phyloP scores from a whole-genome alignment of 1,284 basidiomycete genomes.

The Pterula multifida region DNA sequence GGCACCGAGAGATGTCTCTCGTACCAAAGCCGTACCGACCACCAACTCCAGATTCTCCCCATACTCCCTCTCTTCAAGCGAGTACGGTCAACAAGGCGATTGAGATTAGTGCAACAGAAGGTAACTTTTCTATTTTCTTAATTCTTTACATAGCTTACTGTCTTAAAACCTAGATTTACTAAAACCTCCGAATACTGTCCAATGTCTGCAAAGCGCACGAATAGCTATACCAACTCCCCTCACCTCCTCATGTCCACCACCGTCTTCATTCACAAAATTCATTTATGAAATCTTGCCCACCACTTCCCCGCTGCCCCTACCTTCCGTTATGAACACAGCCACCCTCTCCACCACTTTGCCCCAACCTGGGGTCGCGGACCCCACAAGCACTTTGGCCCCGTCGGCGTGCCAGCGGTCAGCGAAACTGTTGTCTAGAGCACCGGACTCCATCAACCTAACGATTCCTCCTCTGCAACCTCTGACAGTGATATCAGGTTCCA shows the following conservation, averaged over 20 bases:
- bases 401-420: neutral
- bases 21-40: constrained; percentile 17
- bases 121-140: neutral
- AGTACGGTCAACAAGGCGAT: neutral
- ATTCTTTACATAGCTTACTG: neutral
- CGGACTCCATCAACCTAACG: neutral
- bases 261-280: neutral
- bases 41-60: constrained; percentile 18
- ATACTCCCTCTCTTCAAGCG: constrained; percentile 15
- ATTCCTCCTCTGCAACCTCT: neutral
- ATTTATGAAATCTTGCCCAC: neutral
- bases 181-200: neutral
- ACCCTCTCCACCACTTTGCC: neutral
- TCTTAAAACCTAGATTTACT: neutral
- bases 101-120: neutral
- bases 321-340: neutral
- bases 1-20: constrained; percentile 53
- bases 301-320: neutral
- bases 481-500: neutral
- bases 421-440: neutral
- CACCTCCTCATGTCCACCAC: constrained; percentile 4
- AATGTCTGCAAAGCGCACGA: neutral
- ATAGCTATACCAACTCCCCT: constrained; percentile 6
- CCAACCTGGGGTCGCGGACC: neutral
- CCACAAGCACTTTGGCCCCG: neutral